Evolutionary conservation across 2,329 filamentous ascomycete species (phyloP).

Genomic region (Hymenoscyphus fraxineus): DNA sequence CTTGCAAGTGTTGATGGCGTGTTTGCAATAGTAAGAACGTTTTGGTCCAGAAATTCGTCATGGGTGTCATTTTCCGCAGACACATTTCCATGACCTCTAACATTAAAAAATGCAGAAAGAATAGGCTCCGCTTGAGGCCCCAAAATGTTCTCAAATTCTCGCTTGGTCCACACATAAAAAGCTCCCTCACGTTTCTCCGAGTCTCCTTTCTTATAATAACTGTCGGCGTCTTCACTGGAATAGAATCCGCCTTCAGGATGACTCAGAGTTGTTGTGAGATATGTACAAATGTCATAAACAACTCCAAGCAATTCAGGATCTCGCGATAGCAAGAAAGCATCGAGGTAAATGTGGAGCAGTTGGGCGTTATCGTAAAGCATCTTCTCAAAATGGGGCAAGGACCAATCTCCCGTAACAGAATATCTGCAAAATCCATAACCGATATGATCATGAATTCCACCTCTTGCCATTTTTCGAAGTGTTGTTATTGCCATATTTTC

Average conservation of each 20-base stretch:
- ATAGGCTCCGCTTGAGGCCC: conserved; percentile 65
- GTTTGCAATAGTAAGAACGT: conserved; percentile 72
- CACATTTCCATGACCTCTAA: conserved; percentile 82
- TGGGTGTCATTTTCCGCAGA: conserved; percentile 77
- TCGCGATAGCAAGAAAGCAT: conserved; percentile 63
- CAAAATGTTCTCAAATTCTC: conserved; percentile 77
- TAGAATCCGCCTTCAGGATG: conserved; percentile 71
- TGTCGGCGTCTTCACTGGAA: conserved; percentile 89
- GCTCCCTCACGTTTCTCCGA: conserved; percentile 84
- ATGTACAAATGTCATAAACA: conserved; percentile 80
- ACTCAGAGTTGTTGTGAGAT: conserved; percentile 72
- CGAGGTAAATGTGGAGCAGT: conserved; percentile 76
- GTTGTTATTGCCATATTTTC: conserved; percentile 78
- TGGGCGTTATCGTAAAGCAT: conserved; percentile 92
- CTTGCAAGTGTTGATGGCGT: conserved; percentile 66
- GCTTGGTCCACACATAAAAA: conserved; percentile 89
- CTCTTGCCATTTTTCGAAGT: conserved; percentile 70
- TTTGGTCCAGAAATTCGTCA: conserved; percentile 92
- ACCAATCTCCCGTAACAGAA: conserved; percentile 89
- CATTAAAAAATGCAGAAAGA: conserved; percentile 79
- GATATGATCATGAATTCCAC: conserved; percentile 70
- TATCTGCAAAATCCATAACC: conserved; percentile 79
- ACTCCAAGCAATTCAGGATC: conserved; percentile 72
- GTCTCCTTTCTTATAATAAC: conserved; percentile 68
- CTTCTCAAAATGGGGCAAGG: conserved; percentile 94